Percentiles rank a stretch among this genome's conserved stretches.
Evolutionary conservation across 345 rosid species (phyloP).

Genomic region (Xanthoceras sorbifolium): DNA sequence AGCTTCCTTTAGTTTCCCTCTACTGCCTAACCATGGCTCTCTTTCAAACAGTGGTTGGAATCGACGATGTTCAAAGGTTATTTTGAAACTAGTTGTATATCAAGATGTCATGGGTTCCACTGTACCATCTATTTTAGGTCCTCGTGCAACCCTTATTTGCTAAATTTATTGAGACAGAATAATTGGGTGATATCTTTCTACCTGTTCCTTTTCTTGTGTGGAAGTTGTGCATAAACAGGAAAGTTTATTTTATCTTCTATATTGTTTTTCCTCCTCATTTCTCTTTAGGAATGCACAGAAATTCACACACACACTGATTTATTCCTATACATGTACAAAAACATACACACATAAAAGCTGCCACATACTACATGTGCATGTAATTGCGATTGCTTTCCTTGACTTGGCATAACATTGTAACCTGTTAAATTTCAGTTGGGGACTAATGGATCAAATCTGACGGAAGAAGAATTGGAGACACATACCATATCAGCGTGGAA

Average conservation of each 20-base stretch:
- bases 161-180: neutral
- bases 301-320: neutral
- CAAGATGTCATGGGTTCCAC: neutral
- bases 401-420: constrained; percentile 13
- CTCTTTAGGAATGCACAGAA: neutral
- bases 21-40: neutral
- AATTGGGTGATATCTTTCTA: neutral
- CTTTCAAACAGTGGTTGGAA: neutral
- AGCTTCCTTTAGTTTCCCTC: neutral
- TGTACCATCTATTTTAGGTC: neutral
- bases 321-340: neutral
- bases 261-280: neutral
- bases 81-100: neutral
- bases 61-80: neutral
- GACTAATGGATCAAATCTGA: constrained; percentile 78
- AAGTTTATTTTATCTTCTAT: neutral
- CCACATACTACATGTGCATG: neutral
- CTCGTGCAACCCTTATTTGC: neutral
- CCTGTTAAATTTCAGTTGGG: constrained; percentile 62
- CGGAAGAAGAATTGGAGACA: constrained; percentile 86
- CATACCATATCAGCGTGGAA: constrained; percentile 99
- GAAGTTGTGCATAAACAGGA: neutral
- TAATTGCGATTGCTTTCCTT: neutral
- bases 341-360: neutral
- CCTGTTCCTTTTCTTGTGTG: neutral